Percentiles rank a stretch among this genome's conserved stretches.
phyloP scores from a whole-genome alignment of 106 monocot genomes.

The Platanthera guangdongensis region DNA sequence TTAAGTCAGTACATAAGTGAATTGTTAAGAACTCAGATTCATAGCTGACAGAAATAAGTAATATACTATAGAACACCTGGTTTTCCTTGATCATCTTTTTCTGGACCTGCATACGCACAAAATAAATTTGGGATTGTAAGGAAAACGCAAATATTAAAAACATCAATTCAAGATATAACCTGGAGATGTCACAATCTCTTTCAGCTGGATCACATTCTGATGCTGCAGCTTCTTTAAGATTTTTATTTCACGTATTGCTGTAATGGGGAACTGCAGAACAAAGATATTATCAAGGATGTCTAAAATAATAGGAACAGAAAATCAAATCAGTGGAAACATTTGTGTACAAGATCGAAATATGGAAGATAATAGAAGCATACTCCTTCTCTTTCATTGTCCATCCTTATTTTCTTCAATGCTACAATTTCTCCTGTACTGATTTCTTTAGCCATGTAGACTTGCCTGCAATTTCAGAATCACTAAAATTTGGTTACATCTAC shows the following conservation, averaged over 20 bases:
- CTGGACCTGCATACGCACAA: constrained; percentile 50
- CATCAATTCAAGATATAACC: constrained; percentile 21
- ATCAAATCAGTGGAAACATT: background rate
- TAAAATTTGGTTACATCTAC: background rate
- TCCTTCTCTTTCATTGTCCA: constrained; percentile 98
- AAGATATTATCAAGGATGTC: background rate
- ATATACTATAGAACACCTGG: constrained; percentile 31
- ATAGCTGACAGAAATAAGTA: background rate
- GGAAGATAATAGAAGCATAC: constrained; percentile 21
- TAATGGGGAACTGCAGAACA: constrained; percentile 79
- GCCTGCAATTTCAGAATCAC: constrained; percentile 34
- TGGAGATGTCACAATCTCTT: constrained; percentile 97
- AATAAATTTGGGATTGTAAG: constrained; percentile 1
- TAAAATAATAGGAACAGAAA: background rate
- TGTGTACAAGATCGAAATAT: background rate
- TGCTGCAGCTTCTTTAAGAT: constrained; percentile 96
- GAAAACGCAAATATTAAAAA: background rate
- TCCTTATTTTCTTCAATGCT: constrained; percentile 91
- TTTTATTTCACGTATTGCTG: constrained; percentile 96
- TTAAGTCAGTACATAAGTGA: background rate
- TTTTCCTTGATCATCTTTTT: constrained; percentile 91
- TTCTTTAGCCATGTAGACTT: constrained; percentile 97
- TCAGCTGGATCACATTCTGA: constrained; percentile 87
- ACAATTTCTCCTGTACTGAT: constrained; percentile 85
- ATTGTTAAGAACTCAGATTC: background rate